Conservation (phyloP, 768 basidiomycete genomes). For the Dioszegia hungarica region DNA sequence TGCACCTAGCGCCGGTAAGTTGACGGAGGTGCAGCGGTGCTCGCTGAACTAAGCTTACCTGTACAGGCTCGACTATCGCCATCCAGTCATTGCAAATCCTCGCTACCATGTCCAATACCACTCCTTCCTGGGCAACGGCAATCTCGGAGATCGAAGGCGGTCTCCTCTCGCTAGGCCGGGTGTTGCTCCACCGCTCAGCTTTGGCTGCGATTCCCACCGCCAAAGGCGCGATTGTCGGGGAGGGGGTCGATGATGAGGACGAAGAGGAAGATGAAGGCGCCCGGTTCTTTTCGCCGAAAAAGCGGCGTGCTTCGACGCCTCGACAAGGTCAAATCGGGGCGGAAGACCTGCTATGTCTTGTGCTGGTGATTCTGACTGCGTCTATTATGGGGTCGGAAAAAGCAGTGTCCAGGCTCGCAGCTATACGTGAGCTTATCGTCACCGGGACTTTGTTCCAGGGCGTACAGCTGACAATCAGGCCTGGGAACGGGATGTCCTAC, state of each 20-base stretch:
- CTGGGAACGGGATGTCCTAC: no score
- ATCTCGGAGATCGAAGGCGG: neutral
- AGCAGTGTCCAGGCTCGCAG: no score
- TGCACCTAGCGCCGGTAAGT: no score
- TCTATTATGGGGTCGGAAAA: neutral
- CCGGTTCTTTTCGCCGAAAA: neutral
- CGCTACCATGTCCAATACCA: conserved; percentile 5
- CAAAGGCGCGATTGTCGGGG: neutral
- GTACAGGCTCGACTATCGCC: neutral
- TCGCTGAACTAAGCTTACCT: neutral
- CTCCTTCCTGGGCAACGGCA: neutral
- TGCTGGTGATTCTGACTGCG: conserved; percentile 1
- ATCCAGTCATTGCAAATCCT: conserved; percentile 10
- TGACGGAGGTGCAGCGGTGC: no score
- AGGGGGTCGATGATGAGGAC: neutral
- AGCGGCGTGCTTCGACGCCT: neutral
- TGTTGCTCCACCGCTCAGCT: neutral
- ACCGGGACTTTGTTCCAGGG: no score
- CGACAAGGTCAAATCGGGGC: neutral
- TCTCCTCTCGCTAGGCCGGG: neutral
- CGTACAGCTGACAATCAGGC: neutral
- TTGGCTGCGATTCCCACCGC: neutral
- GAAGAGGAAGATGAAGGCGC: neutral
- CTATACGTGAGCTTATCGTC: no score
- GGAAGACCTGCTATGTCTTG: conserved; percentile 4